A percentile compares a stretch with the other conserved stretches of the same genome.
phyloP scores from a whole-genome alignment of 1,284 basidiomycete species.

The Somion occarium region DNA sequence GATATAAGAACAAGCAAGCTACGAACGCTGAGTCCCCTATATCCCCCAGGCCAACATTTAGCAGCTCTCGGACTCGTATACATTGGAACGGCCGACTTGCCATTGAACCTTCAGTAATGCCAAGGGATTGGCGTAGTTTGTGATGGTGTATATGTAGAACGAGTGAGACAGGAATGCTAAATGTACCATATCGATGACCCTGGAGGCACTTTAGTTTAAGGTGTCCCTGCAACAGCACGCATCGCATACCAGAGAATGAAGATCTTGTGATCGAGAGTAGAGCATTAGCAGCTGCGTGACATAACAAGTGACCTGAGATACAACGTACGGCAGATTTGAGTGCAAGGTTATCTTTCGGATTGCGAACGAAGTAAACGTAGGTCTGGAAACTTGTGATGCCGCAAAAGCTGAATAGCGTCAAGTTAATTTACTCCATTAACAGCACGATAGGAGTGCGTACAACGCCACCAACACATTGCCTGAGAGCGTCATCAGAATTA shows the following conservation, averaged over 20 bases:
- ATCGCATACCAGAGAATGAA: constrained; percentile 2
- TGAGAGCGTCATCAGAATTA: not conserved
- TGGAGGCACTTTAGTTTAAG: not conserved
- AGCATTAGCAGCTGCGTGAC: not conserved
- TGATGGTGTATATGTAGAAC: constrained; percentile 9
- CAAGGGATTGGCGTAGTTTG: constrained; percentile 10
- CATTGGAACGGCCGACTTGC: not conserved
- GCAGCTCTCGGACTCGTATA: not conserved
- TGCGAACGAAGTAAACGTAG: constrained; percentile 1
- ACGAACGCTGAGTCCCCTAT: not conserved
- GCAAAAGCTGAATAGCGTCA: not conserved
- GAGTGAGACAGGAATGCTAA: constrained; percentile 7
- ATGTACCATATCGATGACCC: constrained; percentile 4
- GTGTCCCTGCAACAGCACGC: too few species aligned
- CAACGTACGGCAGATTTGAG: not conserved
- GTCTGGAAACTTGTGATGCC: constrained; percentile 3
- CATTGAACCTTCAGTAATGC: constrained; percentile 6
- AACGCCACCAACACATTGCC: not conserved
- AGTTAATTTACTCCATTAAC: not conserved
- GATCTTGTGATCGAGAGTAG: not conserved
- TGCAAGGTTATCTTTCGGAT: constrained; percentile 3
- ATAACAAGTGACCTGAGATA: not conserved
- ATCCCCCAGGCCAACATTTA: not conserved
- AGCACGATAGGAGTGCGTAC: not conserved
- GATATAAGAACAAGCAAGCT: constrained; percentile 10